phyloP scores from a whole-genome alignment of 805 yeast genomes.

The Saccharomycopsis fibuligera region DNA sequence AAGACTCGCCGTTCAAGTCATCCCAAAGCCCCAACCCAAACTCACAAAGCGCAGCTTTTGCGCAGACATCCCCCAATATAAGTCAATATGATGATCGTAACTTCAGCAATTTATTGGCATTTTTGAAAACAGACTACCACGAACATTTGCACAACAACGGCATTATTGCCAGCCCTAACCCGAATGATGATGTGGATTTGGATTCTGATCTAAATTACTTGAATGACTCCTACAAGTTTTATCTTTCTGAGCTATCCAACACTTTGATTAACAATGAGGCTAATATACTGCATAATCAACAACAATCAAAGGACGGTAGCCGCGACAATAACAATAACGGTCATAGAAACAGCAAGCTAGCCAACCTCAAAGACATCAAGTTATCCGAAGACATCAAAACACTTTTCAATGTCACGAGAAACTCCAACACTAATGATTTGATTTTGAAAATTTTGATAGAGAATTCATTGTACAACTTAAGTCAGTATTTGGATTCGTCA shows the following conservation, averaged over 20 bases:
- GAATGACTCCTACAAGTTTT: constrained; percentile 21
- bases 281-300: too few species aligned
- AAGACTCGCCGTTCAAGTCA: constrained; percentile 20
- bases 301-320: neutral
- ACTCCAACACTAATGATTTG: constrained; percentile 21
- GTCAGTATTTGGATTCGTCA: constrained; percentile 13
- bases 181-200: constrained; percentile 2
- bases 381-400: constrained; percentile 16
- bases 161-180: constrained; percentile 1
- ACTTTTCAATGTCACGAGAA: constrained; percentile 18
- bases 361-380: constrained; percentile 17
- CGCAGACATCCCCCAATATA: constrained; percentile 5
- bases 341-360: neutral
- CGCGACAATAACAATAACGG: constrained; percentile 2
- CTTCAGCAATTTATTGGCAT: constrained; percentile 6
- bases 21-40: constrained; percentile 7
- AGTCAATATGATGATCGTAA: constrained; percentile 6
- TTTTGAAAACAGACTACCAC: constrained; percentile 13
- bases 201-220: constrained; percentile 11
- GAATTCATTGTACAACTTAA: constrained; percentile 32
- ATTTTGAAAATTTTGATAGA: constrained; percentile 37
- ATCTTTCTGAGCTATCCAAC: constrained; percentile 18
- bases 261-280: constrained; percentile 12
- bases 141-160: constrained; percentile 14
- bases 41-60: neutral